Percentiles rank a stretch among this genome's conserved stretches.
These are phyloP conservation scores for Boletus sp. DNA, from an alignment of 1,284 basidiomycete genomes.

Conservation along the genomic window DNA sequence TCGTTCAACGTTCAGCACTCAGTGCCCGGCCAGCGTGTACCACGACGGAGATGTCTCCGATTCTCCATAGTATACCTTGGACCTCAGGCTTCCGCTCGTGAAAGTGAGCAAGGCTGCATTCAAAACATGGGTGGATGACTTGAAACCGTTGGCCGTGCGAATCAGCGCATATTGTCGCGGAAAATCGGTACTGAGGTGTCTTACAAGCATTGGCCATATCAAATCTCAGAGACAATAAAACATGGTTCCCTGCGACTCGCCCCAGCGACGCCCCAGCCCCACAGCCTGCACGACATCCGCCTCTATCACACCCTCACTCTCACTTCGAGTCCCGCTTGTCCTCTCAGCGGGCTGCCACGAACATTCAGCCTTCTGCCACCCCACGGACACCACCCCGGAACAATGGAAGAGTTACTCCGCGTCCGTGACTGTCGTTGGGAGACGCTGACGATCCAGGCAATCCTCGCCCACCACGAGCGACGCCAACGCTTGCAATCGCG, in stretches of 20 bases:
- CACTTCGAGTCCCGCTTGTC: neutral
- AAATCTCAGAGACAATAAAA: conserved; percentile 7
- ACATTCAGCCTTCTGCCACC: neutral
- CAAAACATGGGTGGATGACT: too few relatives aligned
- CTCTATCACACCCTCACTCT: neutral
- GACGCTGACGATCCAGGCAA: neutral
- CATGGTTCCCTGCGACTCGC: conserved; percentile 2
- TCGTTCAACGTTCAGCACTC: too few relatives aligned
- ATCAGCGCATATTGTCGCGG: too few relatives aligned
- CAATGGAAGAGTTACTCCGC: neutral
- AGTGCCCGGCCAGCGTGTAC: too few relatives aligned
- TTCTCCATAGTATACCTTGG: too few relatives aligned
- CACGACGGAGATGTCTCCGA: too few relatives aligned
- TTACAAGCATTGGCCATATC: neutral
- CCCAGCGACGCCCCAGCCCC: conserved; percentile 8
- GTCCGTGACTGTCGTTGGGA: neutral
- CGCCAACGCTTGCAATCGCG: neutral
- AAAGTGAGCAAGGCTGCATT: too few relatives aligned
- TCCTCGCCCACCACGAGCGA: neutral
- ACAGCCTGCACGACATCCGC: neutral
- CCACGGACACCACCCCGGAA: neutral
- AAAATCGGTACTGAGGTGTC: too few relatives aligned
- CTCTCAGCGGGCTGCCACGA: neutral
- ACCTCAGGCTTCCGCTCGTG: too few relatives aligned
- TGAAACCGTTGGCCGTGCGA: too few relatives aligned